A percentile compares a stretch with the other conserved stretches of the same genome.
Conservation (phyloP, 2,329 filamentous ascomycete genomes). For the Chrysosporium keratinophilum region DNA sequence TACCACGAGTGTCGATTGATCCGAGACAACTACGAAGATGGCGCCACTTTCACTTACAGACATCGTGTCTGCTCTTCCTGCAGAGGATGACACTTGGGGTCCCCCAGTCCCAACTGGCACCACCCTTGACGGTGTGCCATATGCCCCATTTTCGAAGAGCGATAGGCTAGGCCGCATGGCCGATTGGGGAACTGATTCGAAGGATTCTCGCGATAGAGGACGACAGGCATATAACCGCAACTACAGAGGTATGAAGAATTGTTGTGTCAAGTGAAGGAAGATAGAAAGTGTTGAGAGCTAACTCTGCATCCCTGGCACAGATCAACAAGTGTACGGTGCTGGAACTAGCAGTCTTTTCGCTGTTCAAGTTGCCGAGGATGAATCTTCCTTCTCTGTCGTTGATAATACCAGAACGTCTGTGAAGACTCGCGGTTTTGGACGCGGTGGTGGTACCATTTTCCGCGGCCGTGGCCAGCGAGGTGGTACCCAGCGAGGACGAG, state of each 20-base stretch:
- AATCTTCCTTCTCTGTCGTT: conserved; percentile 94
- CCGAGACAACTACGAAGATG: conserved; percentile 27
- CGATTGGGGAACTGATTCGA: conserved; percentile 89
- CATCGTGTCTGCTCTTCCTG: conserved; percentile 60
- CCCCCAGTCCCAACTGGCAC: conserved; percentile 72
- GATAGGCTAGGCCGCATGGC: conserved; percentile 99
- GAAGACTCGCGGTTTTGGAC: conserved; percentile 70
- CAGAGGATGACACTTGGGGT: conserved; percentile 77
- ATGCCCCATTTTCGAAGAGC: conserved; percentile 95
- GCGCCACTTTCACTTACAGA: conserved; percentile 49
- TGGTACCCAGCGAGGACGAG: conserved; percentile 57
- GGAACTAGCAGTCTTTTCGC: conserved; percentile 80
- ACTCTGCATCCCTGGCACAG: conserved; percentile 38
- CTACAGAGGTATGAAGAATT: conserved; percentile 60
- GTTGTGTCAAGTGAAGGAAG: not conserved
- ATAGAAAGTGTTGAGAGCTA: conserved; percentile 14
- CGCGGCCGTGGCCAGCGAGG: conserved; percentile 68
- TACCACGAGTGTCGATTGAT: not conserved
- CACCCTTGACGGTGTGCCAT: conserved; percentile 87
- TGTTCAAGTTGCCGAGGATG: conserved; percentile 84
- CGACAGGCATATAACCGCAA: conserved; percentile 85
- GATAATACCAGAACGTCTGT: conserved; percentile 82
- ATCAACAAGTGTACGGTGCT: conserved; percentile 93
- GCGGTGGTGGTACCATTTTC: conserved; percentile 82
- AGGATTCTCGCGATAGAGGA: conserved; percentile 61